Base-by-base conservation (phyloP, 352 stramenopile species). In the Discostella stelligera region DNA sequence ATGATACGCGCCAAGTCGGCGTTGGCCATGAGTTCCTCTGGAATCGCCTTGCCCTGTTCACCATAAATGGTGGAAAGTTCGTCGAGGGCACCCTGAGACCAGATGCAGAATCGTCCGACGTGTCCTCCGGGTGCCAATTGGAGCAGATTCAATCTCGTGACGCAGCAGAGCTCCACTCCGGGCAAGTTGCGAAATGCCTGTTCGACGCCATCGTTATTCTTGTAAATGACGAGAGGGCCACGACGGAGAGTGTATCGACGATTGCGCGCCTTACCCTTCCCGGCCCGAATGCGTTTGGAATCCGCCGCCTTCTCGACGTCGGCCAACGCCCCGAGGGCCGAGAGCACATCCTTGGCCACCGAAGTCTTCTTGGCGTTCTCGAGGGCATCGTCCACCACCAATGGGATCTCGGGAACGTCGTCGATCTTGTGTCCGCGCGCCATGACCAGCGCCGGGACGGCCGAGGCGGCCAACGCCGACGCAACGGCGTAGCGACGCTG, bases 221-320 rank as follows among this genome's bases (percentile, higher is more conserved):
- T 93, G 93, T 98, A 98, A 63, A 99, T 95, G 61, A 99, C 87
- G 55, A 99, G 93, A 78, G 97, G 97, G 55, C 97, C 97, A 79
- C 95, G 94, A 79, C 96, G 95, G 55, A 96, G 95, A 48, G 91
- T 91, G 91, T 99, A 99, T 82, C 96, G 93, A 82, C 97, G 96
- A 92, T 98, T 98, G 88, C 97, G 95, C 82, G 96, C 96, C 95
- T 99, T 99, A 87, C 97, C 97, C 93, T 98, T 98, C 84, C 97
- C 97, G 23, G 95, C 95, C 74, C 96, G 96, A 74, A 99, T 92
- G 89, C 98, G 97, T 92, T 98, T 98, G 56, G 96, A 99, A 76
- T 95, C 95, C 87, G 97, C 98, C 64, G 97, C 95, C 90, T 98
- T 98, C 82, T 98, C 95, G 30, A 99, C 89, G 90, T 99, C 97